phyloP scores from a whole-genome alignment of 2,329 filamentous ascomycete species.

The Botrytis tulipae region DNA sequence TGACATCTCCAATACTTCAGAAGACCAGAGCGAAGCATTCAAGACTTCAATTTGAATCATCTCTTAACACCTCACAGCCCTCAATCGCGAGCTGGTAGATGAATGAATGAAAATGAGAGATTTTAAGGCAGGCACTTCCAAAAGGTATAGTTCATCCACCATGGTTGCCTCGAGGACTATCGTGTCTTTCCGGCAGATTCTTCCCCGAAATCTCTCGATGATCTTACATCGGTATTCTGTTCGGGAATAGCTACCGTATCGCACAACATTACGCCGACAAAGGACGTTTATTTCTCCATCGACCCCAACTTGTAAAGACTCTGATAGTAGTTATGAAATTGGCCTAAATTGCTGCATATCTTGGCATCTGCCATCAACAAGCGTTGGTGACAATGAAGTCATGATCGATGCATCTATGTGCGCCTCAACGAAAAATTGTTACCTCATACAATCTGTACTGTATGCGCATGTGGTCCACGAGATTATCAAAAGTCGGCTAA shows the following conservation, averaged over 20 bases:
- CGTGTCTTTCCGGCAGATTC: background rate
- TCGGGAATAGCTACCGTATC: background rate
- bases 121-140: background rate
- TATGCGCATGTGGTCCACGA: background rate
- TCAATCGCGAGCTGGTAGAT: background rate
- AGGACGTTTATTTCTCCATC: constrained; percentile 5
- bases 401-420: background rate
- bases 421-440: background rate
- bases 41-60: background rate
- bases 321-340: background rate
- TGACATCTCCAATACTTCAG: background rate
- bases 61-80: background rate
- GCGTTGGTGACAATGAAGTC: background rate
- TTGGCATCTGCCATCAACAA: background rate
- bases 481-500: background rate
- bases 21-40: background rate
- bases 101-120: background rate
- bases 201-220: background rate
- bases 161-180: no score
- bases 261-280: constrained; percentile 1
- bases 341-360: background rate
- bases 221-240: background rate
- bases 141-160: background rate
- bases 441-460: background rate
- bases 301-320: background rate